Evolutionary conservation across 208 protist species (phyloP).

Genomic region (Acanthamoeba polyphaga): DNA sequence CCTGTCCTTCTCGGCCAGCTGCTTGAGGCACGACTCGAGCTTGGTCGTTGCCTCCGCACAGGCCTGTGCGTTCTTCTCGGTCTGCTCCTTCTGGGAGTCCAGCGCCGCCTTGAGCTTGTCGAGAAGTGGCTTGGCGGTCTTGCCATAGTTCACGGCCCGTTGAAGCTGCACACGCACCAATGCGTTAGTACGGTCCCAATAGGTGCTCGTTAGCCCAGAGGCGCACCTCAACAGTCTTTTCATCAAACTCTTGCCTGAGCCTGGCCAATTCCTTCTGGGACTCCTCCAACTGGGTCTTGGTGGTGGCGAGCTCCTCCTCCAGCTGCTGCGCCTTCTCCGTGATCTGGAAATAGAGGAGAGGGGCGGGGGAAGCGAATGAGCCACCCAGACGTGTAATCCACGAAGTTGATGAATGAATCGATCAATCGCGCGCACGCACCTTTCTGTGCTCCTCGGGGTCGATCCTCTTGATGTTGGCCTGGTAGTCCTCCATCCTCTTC

Average conservation of each 20-base stretch:
- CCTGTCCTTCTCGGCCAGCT: too few species aligned
- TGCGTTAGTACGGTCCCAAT: too few species aligned
- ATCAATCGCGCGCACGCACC: background rate
- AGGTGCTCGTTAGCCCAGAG: too few species aligned
- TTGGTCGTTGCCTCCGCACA: too few species aligned
- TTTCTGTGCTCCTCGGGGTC: slow-evolving; percentile 39
- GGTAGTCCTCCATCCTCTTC: slow-evolving; percentile 32
- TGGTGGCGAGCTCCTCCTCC: background rate
- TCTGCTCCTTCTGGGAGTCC: too few species aligned
- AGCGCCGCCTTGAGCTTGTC: too few species aligned
- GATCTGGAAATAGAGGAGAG: background rate
- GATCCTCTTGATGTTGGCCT: slow-evolving; percentile 10
- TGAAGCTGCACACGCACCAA: too few species aligned
- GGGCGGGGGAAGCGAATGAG: too few species aligned
- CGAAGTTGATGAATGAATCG: background rate
- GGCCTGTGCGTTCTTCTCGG: too few species aligned
- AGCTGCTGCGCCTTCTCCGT: slow-evolving; percentile 30
- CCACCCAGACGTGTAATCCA: background rate
- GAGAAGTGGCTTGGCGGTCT: too few species aligned
- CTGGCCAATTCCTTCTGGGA: background rate
- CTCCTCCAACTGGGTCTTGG: background rate
- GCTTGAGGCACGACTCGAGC: too few species aligned
- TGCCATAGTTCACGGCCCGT: too few species aligned
- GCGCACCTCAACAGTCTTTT: background rate
- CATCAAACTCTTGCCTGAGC: background rate